These are phyloP conservation scores for Lactifluus hygrophoroides DNA, from an alignment of 768 basidiomycete species.

Conservation along the genomic window DNA sequence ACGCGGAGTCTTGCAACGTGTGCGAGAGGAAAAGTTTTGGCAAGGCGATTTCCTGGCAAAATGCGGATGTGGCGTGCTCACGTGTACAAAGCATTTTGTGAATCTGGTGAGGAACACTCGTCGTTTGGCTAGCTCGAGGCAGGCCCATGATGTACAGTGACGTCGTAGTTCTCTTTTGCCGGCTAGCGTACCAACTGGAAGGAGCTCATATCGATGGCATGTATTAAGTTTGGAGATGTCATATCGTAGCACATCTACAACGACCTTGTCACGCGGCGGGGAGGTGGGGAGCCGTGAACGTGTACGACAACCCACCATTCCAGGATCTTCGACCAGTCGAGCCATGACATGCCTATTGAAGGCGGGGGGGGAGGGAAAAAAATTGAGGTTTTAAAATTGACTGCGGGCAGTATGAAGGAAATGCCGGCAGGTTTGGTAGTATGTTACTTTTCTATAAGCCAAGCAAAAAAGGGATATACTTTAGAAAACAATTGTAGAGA, in stretches of 20 bases:
- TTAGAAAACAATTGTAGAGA: constrained; percentile 10
- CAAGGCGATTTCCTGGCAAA: constrained; percentile 16
- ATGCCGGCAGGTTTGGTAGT: constrained; percentile 11
- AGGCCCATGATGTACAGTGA: constrained; percentile 18
- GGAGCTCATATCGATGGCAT: constrained; percentile 16
- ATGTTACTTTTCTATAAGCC: not conserved
- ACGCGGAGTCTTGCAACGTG: constrained; percentile 20
- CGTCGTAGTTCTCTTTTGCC: constrained; percentile 11
- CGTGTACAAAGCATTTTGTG: constrained; percentile 18
- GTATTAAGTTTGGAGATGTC: constrained; percentile 6
- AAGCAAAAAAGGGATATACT: constrained; percentile 7
- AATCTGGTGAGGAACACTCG: constrained; percentile 20
- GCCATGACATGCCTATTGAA: not conserved
- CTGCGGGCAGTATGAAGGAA: constrained; percentile 3
- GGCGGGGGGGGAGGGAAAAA: not conserved
- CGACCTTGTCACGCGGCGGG: constrained; percentile 6
- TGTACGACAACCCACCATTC: constrained; percentile 1
- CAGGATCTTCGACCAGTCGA: not conserved
- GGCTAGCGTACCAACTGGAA: not conserved
- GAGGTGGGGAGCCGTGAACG: constrained; percentile 5
- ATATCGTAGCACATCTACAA: constrained; percentile 13
- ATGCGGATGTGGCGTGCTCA: constrained; percentile 21
- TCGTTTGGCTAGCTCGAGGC: constrained; percentile 19
- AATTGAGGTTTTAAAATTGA: not conserved
- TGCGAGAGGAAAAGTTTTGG: constrained; percentile 16